Conservation (phyloP, 257 asterid genomes). For the Solanum tarijense region DNA sequence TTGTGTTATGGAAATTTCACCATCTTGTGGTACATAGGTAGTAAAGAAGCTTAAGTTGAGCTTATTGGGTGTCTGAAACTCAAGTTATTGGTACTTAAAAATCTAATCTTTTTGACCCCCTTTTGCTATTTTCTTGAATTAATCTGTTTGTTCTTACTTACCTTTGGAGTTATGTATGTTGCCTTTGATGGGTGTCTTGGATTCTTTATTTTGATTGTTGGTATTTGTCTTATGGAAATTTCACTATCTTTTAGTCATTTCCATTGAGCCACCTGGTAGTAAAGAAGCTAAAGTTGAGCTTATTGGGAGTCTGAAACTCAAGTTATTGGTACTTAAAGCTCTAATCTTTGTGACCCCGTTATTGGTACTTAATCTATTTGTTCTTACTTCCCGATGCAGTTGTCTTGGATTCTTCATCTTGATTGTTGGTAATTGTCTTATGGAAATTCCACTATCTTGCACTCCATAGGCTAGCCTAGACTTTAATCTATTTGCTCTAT, state of each 20-base stretch:
- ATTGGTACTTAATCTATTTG: too few species aligned
- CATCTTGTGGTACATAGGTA: not conserved
- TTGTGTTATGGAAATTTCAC: not conserved
- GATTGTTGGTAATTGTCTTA: not conserved
- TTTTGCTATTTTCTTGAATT: not conserved
- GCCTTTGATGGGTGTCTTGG: not conserved
- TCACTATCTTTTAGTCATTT: too few species aligned
- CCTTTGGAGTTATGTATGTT: not conserved
- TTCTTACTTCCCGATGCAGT: not conserved
- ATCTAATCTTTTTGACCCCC: not conserved
- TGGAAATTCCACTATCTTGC: not conserved
- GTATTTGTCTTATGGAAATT: not conserved
- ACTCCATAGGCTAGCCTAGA: not conserved
- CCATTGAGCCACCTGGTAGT: not conserved
- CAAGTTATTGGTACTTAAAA: conserved; percentile 39
- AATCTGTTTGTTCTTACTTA: not conserved
- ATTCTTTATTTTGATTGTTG: not conserved
- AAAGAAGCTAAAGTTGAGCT: conserved; percentile 19
- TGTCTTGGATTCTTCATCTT: not conserved
- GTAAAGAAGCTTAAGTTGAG: conserved; percentile 19
- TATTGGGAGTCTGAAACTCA: conserved; percentile 46
- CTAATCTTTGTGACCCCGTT: not conserved
- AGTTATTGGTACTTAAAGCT: conserved; percentile 37
- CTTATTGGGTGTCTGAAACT: conserved; percentile 41
- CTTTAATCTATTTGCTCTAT: not conserved